phyloP scores from a whole-genome alignment of 176 grass and related monocot species.

The Cocos nucifera region DNA sequence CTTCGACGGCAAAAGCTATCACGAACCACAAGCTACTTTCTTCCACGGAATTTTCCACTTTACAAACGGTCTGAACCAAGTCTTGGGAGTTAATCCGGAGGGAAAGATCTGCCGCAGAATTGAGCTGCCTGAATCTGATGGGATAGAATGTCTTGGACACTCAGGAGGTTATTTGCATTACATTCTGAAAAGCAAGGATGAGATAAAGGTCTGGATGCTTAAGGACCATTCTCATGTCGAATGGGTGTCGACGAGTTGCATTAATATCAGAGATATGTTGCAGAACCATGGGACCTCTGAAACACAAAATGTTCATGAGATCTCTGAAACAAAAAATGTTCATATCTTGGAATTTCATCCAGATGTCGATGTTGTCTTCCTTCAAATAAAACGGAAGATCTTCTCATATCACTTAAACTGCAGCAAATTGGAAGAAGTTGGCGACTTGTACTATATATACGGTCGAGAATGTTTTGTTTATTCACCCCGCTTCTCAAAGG shows the following conservation, averaged over 20 bases:
- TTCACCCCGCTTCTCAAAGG: background rate
- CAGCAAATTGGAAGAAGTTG: conserved; percentile 1
- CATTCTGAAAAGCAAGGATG: background rate
- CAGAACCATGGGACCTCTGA: background rate
- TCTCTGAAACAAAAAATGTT: background rate
- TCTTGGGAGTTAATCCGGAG: background rate
- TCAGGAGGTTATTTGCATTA: conserved; percentile 20
- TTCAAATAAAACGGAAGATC: conserved; percentile 16
- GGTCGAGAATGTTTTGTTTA: conserved; percentile 11
- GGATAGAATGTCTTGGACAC: conserved; percentile 6
- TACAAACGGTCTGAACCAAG: conserved; percentile 3
- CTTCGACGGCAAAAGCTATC: background rate
- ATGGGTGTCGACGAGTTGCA: conserved; percentile 7
- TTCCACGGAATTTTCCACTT: conserved; percentile 12
- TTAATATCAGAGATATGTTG: background rate
- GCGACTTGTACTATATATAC: conserved; percentile 7
- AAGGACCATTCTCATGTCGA: background rate
- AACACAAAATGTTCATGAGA: background rate
- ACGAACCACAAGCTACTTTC: conserved; percentile 3
- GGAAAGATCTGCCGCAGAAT: background rate
- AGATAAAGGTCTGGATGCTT: conserved; percentile 15
- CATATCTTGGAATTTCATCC: conserved; percentile 23
- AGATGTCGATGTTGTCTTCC: conserved; percentile 19
- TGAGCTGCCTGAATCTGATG: background rate
- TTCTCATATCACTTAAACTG: conserved; percentile 14